Evolutionary conservation across 495 filamentous ascomycete species (phyloP).

Genomic region (Achaetomiella virescens): DNA sequence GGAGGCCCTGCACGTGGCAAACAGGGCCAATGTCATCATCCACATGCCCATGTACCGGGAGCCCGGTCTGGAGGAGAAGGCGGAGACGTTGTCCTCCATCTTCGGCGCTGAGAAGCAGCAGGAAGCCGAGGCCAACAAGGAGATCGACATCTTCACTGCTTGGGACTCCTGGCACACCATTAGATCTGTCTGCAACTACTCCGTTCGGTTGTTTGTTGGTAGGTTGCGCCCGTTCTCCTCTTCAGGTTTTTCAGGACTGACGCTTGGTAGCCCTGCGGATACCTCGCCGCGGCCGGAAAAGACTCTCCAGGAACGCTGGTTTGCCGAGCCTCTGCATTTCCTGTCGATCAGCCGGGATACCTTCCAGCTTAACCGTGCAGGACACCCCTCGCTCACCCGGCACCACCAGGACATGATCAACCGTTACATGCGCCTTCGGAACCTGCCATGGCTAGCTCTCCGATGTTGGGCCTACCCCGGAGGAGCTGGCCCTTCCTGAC

Average conservation of each 20-base stretch:
- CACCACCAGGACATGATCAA: slow-evolving; percentile 72
- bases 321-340: slow-evolving; percentile 81
- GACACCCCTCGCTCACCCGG: slow-evolving; percentile 77
- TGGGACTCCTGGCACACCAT: slow-evolving; percentile 96
- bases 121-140: slow-evolving; percentile 17
- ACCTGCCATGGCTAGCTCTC: slow-evolving; percentile 70
- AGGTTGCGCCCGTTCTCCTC: slow-evolving; percentile 33
- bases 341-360: slow-evolving; percentile 58
- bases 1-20: slow-evolving; percentile 65
- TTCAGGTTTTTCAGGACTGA: slow-evolving; percentile 5
- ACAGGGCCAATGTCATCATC: slow-evolving; percentile 73
- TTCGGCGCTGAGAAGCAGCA: slow-evolving; percentile 21
- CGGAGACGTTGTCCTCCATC: slow-evolving; percentile 30
- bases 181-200: slow-evolving; percentile 80
- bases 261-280: slow-evolving; percentile 60
- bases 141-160: slow-evolving; percentile 61
- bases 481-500: slow-evolving; percentile 44
- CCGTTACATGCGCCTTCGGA: slow-evolving; percentile 76
- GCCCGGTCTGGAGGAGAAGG: slow-evolving; percentile 36
- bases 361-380: slow-evolving; percentile 73
- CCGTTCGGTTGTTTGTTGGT: slow-evolving; percentile 77
- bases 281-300: slow-evolving; percentile 66
- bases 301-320: slow-evolving; percentile 81
- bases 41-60: slow-evolving; percentile 72
- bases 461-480: slow-evolving; percentile 63